Percentiles rank a stretch among this genome's conserved stretches.
phyloP scores from a whole-genome alignment of 129 eudicot genomes.

The Scalesia atractyloides region DNA sequence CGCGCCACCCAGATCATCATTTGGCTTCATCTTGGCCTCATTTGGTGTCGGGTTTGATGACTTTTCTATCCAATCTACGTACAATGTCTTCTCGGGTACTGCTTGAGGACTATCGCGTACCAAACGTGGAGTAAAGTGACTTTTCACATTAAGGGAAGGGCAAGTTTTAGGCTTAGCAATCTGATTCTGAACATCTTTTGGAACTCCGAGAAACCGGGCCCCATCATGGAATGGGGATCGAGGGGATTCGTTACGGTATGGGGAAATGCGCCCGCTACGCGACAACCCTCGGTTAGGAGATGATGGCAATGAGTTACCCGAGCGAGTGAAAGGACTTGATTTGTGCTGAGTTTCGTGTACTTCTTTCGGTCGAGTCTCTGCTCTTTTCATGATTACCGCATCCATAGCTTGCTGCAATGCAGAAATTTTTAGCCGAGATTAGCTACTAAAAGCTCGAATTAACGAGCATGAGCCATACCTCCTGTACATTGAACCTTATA shows the following conservation, averaged over 20 bases:
- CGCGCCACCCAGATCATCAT: conserved; percentile 15
- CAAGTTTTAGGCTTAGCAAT: conserved; percentile 40
- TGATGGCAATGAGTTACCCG: conserved; percentile 42
- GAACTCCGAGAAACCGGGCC: conserved; percentile 70
- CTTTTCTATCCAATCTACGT: conserved; percentile 54
- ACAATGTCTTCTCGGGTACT: conserved; percentile 72
- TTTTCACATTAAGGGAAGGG: conserved; percentile 36
- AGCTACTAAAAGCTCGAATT: too few relatives aligned
- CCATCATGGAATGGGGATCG: conserved; percentile 74
- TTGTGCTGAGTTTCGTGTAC: conserved; percentile 38
- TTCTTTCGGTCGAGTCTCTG: conserved; percentile 54
- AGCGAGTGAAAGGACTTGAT: conserved; percentile 37
- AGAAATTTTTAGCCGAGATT: neutral
- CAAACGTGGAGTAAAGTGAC: conserved; percentile 41
- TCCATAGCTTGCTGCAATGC: conserved; percentile 57
- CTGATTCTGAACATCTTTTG: conserved; percentile 54
- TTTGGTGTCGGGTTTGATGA: conserved; percentile 24
- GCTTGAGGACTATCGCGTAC: conserved; percentile 32
- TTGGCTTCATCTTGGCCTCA: conserved; percentile 1
- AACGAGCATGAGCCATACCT: too few relatives aligned
- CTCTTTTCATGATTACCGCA: conserved; percentile 47
- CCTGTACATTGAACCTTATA: too few relatives aligned
- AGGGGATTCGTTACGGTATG: conserved; percentile 68
- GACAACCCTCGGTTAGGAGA: conserved; percentile 51
- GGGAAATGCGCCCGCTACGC: conserved; percentile 60